Base-by-base conservation (phyloP, 2,329 filamentous ascomycete genomes). In the Claviceps monticola region DNA sequence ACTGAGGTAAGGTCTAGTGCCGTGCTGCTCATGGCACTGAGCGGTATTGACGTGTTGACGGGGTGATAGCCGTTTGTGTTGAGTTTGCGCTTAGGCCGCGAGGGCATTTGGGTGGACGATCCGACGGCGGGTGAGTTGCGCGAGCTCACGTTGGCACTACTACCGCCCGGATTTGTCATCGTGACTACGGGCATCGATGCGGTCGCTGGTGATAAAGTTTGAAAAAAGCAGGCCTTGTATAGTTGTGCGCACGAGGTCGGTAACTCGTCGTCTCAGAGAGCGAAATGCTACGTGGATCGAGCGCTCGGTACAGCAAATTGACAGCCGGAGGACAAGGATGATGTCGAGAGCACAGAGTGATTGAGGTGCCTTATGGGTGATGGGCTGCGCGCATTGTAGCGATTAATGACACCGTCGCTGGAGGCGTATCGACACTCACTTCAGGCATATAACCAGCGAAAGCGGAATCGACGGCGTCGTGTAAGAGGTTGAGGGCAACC, bases 1-100 rank as follows among this genome's bases (percentile, higher is more conserved):
- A 98, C 93, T 1, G 88, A 95, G 49, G 81, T 82, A 59, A 97
- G 72, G 62, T 97, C 90, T 55, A 98, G 74, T 46, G 88, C 80
- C 53, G 71, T 55, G 58, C 76, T 80, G 42, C 68, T 69, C 70
- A 82, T 71, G 36, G 76, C 73, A 60, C 78, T 81, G 41, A 82
- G 69, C 13, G 75, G 74, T 42, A 68, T 65, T 48, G 74, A 73
- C 3, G 73, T 65, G 53, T 77, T 78, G 37, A 70, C 59, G 9
- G 74, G 71, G 56, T 77, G 73, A 52, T 75, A 74, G 55, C 74
- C 74, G 59, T 79, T 78, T 48, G 74, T 70, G 60, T 74, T 74
- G 60, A 75, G 66, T 55, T 74, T 74, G n/a, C 68, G 62, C 58
- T 77, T 79, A n/a, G 73, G 60, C 56, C 77, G 77, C 48, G 70